These are phyloP conservation scores for Pseudozyma pruni DNA, from an alignment of 1,284 basidiomycete species.

Conservation along the genomic window DNA sequence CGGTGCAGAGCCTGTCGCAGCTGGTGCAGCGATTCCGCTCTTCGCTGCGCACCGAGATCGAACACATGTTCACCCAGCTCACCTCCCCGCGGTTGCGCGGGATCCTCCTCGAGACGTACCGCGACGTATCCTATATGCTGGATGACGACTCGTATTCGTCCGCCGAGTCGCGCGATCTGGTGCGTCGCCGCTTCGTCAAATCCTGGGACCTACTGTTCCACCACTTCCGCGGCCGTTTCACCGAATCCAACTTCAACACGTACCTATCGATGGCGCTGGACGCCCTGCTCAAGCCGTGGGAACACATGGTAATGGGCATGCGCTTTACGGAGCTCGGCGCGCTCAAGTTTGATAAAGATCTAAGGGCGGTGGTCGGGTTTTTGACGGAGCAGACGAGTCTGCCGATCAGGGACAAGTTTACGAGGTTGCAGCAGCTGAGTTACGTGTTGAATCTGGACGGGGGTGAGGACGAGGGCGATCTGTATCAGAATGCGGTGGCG, in stretches of 20 bases:
- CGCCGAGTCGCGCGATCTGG: slow-evolving; percentile 84
- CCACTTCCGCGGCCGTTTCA: slow-evolving; percentile 78
- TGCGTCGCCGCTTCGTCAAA: slow-evolving; percentile 85
- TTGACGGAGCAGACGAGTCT: slow-evolving; percentile 85
- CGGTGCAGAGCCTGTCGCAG: slow-evolving; percentile 14
- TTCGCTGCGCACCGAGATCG: slow-evolving; percentile 78
- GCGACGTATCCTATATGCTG: slow-evolving; percentile 81
- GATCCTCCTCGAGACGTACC: slow-evolving; percentile 86
- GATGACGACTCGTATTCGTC: slow-evolving; percentile 86
- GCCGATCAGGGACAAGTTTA: slow-evolving; percentile 86
- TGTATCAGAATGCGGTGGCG: slow-evolving; percentile 52
- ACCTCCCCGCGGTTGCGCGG: slow-evolving; percentile 84
- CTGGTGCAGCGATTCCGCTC: slow-evolving; percentile 36
- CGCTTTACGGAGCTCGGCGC: slow-evolving; percentile 97
- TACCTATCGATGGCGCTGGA: slow-evolving; percentile 88
- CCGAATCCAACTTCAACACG: slow-evolving; percentile 84
- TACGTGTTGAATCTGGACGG: slow-evolving; percentile 89
- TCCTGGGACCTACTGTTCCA: slow-evolving; percentile 81
- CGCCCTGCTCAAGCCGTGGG: slow-evolving; percentile 89
- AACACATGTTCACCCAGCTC: slow-evolving; percentile 92
- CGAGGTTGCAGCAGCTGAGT: slow-evolving; percentile 89
- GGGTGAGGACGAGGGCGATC: slow-evolving; percentile 79
- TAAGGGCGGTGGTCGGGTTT: slow-evolving; percentile 83
- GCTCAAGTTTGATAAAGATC: slow-evolving; percentile 92
- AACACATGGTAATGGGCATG: slow-evolving; percentile 82